Evolutionary conservation across 2,329 filamentous ascomycete genomes (phyloP).

Genomic region (Neonectria sp.): DNA sequence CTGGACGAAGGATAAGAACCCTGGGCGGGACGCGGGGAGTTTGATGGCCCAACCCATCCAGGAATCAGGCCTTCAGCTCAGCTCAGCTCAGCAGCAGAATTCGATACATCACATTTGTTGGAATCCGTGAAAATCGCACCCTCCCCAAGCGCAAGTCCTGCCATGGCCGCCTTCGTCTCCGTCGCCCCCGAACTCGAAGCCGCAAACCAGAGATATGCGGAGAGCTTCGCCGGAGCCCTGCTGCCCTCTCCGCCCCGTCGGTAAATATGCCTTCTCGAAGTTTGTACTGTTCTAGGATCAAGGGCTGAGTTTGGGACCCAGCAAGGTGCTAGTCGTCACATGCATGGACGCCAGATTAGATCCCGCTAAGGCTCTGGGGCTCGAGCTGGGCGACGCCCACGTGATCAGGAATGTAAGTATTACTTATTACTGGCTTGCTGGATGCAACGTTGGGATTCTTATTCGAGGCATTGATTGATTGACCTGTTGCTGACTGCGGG

Average conservation of each 20-base stretch:
- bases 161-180: slow-evolving; percentile 29
- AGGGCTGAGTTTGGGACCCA: slow-evolving; percentile 36
- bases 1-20: slow-evolving; percentile 30
- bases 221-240: slow-evolving; percentile 39
- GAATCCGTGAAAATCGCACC: slow-evolving; percentile 1
- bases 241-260: slow-evolving; percentile 43
- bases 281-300: slow-evolving; percentile 27
- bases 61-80: not conserved
- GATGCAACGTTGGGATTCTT: slow-evolving; percentile 9
- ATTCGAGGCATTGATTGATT: not conserved
- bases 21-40: slow-evolving; percentile 9
- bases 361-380: slow-evolving; percentile 73
- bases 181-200: slow-evolving; percentile 41
- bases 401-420: slow-evolving; percentile 77
- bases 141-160: slow-evolving; percentile 24
- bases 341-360: slow-evolving; percentile 88
- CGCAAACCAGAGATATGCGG: slow-evolving; percentile 42
- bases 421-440: not conserved
- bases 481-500: slow-evolving; percentile 10
- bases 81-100: slow-evolving; percentile 12
- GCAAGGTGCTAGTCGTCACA: slow-evolving; percentile 67
- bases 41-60: slow-evolving; percentile 2
- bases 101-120: slow-evolving; percentile 23
- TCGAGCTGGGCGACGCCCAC: slow-evolving; percentile 82
- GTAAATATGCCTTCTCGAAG: slow-evolving; percentile 32